Base-by-base conservation (phyloP, 2,329 filamentous ascomycete genomes). In the Clarireedia paspali region DNA sequence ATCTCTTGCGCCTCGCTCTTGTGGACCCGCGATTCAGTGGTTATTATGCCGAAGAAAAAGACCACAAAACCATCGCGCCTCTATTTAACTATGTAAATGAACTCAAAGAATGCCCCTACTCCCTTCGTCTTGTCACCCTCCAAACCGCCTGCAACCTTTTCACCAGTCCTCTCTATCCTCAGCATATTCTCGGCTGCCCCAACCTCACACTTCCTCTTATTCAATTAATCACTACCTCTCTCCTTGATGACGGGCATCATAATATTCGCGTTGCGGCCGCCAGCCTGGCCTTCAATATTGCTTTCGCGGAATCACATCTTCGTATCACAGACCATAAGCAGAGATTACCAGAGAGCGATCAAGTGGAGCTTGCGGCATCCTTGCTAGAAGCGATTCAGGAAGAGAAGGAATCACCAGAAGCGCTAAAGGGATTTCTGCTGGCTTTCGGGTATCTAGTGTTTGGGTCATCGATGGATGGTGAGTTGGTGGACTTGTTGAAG, bases 141-240 rank as follows among this genome's bases (percentile, higher is more conserved):
- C 91, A 96, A 63, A 79, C 92, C 66, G 79, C 83, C 1, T 95
- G 90, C 72, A 96, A 96, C 66, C 75, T 95, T 44, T 96, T 95
- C 73, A 85, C 82, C 0, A 86, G 85, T 0, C 79, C 82, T 0
- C 75, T 95, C 0, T 95, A 87, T 65, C 76, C 83, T 0, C 77
- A 82, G 2, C 79, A 85, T 59, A 75, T 91, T 7, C 73, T 88
- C 6, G 70, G 72, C 2, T 73, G 79, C 45, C 70, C 71, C 1
- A 52, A 64, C 23, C 70, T 91, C 50, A 79, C 83, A 5, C 68
- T 74, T 1, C 75, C 82, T 0, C 74, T 92, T 27, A 83, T 88
- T 1, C 76, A 81, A 57, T 77, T 96, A 14, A 78, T 94, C 20
- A 88, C 89, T 0, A 82, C 84, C 1, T 89, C 86, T 59, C 84